Percentiles rank a stretch among this genome's conserved stretches.
These are phyloP conservation scores for Ambispora gerdemannii DNA, from an alignment of 192 early-diverging fungal species.

Conservation along the genomic window DNA sequence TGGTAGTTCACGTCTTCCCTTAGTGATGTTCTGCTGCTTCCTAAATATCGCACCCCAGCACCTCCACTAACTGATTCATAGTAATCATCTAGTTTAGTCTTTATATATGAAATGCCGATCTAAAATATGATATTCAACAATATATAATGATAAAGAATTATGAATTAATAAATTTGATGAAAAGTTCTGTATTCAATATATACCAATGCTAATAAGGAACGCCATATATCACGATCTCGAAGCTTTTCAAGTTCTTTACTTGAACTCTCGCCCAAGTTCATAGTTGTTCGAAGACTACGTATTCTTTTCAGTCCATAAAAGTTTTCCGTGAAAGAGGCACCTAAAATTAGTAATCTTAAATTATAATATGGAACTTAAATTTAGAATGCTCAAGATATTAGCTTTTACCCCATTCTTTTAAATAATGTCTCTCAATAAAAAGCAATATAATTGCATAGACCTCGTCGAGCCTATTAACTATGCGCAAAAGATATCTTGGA, in stretches of 20 bases:
- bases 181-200: background rate
- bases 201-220: constrained; percentile 67
- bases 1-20: background rate
- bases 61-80: constrained; percentile 68
- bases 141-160: background rate
- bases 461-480: constrained; percentile 82
- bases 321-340: constrained; percentile 84
- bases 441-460: constrained; percentile 76
- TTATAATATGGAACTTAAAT: background rate
- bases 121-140: constrained; percentile 18
- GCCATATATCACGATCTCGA: constrained; percentile 50
- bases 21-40: constrained; percentile 46
- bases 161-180: background rate
- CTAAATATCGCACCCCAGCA: constrained; percentile 64
- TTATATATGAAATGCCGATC: constrained; percentile 74
- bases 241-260: constrained; percentile 42
- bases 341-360: constrained; percentile 34
- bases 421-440: constrained; percentile 78
- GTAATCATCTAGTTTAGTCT: constrained; percentile 66
- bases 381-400: background rate
- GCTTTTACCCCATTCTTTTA: constrained; percentile 68
- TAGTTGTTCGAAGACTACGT: constrained; percentile 45
- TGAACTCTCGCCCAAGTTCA: constrained; percentile 29
- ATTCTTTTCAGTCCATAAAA: constrained; percentile 88
- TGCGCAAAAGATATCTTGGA: constrained; percentile 72